Evolutionary conservation across 768 basidiomycete genomes (phyloP).

Genomic region (Trametopsis cervina): DNA sequence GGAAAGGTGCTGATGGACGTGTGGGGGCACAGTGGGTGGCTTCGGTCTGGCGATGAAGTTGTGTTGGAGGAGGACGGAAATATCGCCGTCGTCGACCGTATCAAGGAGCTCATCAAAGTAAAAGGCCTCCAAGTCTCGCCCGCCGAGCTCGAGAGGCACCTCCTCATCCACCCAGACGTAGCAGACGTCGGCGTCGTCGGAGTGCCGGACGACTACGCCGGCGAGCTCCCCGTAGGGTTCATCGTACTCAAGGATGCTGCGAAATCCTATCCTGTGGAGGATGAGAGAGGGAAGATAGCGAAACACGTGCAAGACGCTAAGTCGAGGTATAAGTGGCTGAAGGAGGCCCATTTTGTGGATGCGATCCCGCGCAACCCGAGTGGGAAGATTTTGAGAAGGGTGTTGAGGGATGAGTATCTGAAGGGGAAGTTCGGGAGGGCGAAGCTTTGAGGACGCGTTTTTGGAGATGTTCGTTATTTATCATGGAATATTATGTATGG

Average conservation of each 20-base stretch:
- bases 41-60: slow-evolving; percentile 67
- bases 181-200: slow-evolving; percentile 34
- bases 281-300: slow-evolving; percentile 29
- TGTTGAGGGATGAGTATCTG: slow-evolving; percentile 12
- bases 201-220: slow-evolving; percentile 61
- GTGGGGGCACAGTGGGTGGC: slow-evolving; percentile 47
- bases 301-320: slow-evolving; percentile 23
- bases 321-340: slow-evolving; percentile 27
- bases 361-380: slow-evolving; percentile 25
- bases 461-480: no score
- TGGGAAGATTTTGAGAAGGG: slow-evolving; percentile 22
- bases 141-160: slow-evolving; percentile 27
- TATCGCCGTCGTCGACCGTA: slow-evolving; percentile 60
- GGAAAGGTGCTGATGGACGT: no score
- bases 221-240: slow-evolving; percentile 67
- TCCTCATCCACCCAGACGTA: slow-evolving; percentile 38
- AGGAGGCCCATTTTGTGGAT: slow-evolving; percentile 29
- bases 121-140: slow-evolving; percentile 35
- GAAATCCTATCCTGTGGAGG: slow-evolving; percentile 28
- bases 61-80: slow-evolving; percentile 51
- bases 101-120: slow-evolving; percentile 66
- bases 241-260: slow-evolving; percentile 44
- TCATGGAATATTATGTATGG: no score
- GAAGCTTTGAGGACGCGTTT: slow-evolving; percentile 17
- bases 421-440: slow-evolving; percentile 3